A percentile compares a stretch with the other conserved stretches of the same genome.
Conservation (phyloP, 805 yeast species). For the Sungouiella blattae region DNA sequence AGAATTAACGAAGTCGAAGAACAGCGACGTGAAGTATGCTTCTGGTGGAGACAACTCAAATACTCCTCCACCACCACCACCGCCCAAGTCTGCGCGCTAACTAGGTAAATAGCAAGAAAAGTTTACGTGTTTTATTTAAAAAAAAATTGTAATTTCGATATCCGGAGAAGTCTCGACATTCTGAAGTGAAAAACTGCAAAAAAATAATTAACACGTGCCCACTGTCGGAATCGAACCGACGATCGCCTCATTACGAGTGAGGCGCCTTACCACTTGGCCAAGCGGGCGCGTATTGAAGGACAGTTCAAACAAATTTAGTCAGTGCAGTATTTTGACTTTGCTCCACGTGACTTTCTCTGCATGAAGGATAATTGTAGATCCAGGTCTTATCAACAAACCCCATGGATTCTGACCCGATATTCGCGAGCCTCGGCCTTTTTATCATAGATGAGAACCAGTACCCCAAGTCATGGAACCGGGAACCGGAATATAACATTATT, state of each 20-base stretch:
- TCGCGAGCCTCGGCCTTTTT: constrained; percentile 82
- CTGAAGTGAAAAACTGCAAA: too few species aligned
- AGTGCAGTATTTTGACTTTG: too few species aligned
- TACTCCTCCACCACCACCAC: constrained; percentile 19
- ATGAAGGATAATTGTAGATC: neutral
- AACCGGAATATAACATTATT: constrained; percentile 47
- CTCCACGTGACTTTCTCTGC: neutral
- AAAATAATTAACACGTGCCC: constrained; percentile 35
- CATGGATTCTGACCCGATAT: constrained; percentile 15
- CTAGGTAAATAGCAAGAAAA: constrained; percentile 1
- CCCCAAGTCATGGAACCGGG: constrained; percentile 32
- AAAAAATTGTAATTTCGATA: too few species aligned
- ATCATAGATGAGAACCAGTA: constrained; percentile 83
- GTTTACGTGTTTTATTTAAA: neutral
- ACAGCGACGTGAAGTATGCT: constrained; percentile 22
- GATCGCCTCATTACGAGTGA: constrained; percentile 55
- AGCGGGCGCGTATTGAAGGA: constrained; percentile 30
- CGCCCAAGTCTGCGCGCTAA: constrained; percentile 11
- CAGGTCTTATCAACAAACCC: neutral
- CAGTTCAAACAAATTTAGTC: neutral
- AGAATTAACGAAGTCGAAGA: constrained; percentile 40
- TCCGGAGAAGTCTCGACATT: too few species aligned
- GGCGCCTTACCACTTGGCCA: constrained; percentile 56
- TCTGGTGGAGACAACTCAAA: neutral
- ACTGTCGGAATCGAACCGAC: constrained; percentile 53